phyloP scores from a whole-genome alignment of 2,329 filamentous ascomycete species.

The Scleromitrula shiraiana region DNA sequence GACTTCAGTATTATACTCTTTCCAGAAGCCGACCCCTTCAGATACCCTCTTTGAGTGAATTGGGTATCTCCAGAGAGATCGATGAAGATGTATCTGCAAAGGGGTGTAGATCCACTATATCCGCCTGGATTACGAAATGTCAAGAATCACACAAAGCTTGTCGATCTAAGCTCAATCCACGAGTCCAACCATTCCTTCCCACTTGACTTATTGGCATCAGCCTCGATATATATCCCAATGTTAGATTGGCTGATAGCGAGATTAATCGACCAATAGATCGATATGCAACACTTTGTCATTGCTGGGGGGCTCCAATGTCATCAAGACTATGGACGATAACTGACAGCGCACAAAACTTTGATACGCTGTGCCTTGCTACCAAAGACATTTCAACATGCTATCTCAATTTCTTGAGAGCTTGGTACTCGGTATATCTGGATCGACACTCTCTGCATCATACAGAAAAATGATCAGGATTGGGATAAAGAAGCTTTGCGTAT shows the following conservation, averaged over 20 bases:
- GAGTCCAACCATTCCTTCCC: no score
- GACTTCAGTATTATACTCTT: no score
- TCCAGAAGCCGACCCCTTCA: no score
- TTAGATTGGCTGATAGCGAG: not conserved
- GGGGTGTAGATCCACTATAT: no score
- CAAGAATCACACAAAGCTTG: no score
- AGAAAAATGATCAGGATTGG: not conserved
- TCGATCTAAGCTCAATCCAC: no score
- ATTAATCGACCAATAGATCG: not conserved
- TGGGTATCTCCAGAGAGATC: no score
- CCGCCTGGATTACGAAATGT: no score
- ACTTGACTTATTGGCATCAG: not conserved
- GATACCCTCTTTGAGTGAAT: no score
- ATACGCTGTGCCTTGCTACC: not conserved
- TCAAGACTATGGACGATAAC: not conserved
- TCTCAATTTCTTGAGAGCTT: not conserved
- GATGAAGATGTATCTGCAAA: no score
- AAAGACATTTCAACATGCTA: not conserved
- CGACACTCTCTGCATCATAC: not conserved
- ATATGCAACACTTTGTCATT: not conserved
- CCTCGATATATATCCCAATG: not conserved
- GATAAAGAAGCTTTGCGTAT: not conserved
- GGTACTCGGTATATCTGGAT: not conserved
- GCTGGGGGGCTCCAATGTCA: not conserved
- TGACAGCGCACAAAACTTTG: not conserved